These are phyloP conservation scores for Aspergillus latus DNA, from an alignment of 2,329 filamentous ascomycete genomes.

Conservation along the genomic window DNA sequence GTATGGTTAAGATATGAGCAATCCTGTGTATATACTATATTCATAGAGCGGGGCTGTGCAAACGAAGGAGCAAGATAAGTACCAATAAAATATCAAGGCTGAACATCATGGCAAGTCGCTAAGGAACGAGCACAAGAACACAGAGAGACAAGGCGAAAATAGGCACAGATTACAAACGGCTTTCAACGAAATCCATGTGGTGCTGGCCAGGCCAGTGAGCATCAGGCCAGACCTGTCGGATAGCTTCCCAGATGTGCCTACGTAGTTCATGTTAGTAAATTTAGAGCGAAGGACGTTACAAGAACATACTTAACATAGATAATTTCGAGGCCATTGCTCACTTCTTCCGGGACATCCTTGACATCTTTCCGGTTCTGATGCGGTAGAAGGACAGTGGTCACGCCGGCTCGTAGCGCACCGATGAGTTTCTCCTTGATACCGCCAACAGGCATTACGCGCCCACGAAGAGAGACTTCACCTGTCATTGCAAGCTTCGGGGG, in stretches of 20 bases:
- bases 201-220: slow-evolving; percentile 76
- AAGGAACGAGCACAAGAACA: neutral
- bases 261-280: slow-evolving; percentile 20
- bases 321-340: slow-evolving; percentile 82
- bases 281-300: neutral
- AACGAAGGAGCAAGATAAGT: neutral
- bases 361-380: slow-evolving; percentile 88
- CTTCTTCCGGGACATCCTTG: slow-evolving; percentile 85
- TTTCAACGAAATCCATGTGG: slow-evolving; percentile 70
- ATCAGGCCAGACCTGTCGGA: slow-evolving; percentile 89
- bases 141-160: neutral
- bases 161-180: slow-evolving; percentile 61
- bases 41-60: neutral
- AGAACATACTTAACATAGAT: slow-evolving; percentile 76
- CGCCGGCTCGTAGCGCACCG: slow-evolving; percentile 85
- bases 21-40: neutral
- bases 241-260: slow-evolving; percentile 91
- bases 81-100: neutral
- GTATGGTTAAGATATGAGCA: neutral
- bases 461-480: slow-evolving; percentile 73
- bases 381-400: slow-evolving; percentile 89
- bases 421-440: slow-evolving; percentile 99
- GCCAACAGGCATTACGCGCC: slow-evolving; percentile 88
- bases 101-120: neutral
- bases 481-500: slow-evolving; percentile 96